Base-by-base conservation (phyloP, 768 basidiomycete genomes). In the Russula foetens region DNA sequence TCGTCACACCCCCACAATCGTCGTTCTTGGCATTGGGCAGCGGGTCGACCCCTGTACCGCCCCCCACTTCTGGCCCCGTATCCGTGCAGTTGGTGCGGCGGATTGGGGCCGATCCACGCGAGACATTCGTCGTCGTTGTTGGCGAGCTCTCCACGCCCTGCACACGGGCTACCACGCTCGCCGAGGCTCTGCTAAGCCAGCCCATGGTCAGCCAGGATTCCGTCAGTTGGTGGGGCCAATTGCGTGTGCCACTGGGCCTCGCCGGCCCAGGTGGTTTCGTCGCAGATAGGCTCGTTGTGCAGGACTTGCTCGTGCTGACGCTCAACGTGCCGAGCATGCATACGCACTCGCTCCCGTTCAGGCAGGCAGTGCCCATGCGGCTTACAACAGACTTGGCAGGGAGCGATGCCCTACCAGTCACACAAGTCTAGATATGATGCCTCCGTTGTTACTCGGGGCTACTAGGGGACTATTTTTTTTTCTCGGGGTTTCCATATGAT, bases 191-290 rank as follows among this genome's bases (percentile, higher is more conserved):
- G 9, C 44, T 63, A 59, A 19, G 35, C 29, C 26, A 35, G 19
- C 23, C 49, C 3, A 59, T 56, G 41, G 19, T 29, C 9, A 59
- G 63, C 38, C 24, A 26, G 38, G 55, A 50, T 11, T 49, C 46
- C 23, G 29, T 63, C 21, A 48, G 63, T 7, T 63, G 63, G 63
- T 50, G 60, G 56, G 63, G 63, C 4, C 60, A 58, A 23, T n/a
- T 64, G 43, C 35, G 41, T 21, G 33, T 61, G 28, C 47, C 43
- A 47, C 56, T 26, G 24, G 63, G 50, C 4, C 39, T 39, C 3
- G 60, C 35, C 43, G 41, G 31, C 4, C n/a, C 55, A 8, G 61
- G 56, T 19, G 60, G 63, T 2, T 62, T 64, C 41, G 31, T 24
- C 1, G 33, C 60, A 11, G 52, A 62, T 21, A 39, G 59, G 14